A percentile compares a stretch with the other conserved stretches of the same genome.
Conservation (phyloP, 129 eudicot species). For the Gnaphalium uliginosum region DNA sequence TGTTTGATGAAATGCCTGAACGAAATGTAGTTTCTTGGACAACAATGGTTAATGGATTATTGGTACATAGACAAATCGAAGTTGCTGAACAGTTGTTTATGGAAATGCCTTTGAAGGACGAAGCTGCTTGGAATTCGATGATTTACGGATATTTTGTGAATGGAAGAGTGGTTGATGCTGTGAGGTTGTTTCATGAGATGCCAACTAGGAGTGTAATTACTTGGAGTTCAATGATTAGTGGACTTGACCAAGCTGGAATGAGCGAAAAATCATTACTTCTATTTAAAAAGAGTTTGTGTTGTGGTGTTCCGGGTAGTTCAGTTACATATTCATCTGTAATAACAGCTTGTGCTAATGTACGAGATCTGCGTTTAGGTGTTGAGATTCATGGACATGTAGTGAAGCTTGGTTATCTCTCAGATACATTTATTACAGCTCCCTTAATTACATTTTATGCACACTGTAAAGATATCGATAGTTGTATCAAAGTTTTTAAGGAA, state of each 20-base stretch:
- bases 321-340: conserved; percentile 56
- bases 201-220: conserved; percentile 62
- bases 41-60: conserved; percentile 61
- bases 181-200: conserved; percentile 60
- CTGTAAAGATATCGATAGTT: conserved; percentile 47
- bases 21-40: conserved; percentile 78
- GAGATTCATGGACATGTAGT: conserved; percentile 61
- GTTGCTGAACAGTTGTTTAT: conserved; percentile 54
- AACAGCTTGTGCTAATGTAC: conserved; percentile 59
- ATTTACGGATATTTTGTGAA: conserved; percentile 59
- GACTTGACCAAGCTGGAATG: conserved; percentile 76
- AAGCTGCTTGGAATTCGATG: conserved; percentile 81
- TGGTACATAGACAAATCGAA: conserved; percentile 42
- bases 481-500: conserved; percentile 52
- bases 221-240: conserved; percentile 85
- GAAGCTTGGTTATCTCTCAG: conserved; percentile 57
- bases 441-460: conserved; percentile 75
- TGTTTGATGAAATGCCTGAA: conserved; percentile 65
- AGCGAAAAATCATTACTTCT: conserved; percentile 53
- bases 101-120: conserved; percentile 67
- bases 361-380: conserved; percentile 37
- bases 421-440: conserved; percentile 57
- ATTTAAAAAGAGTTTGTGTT: conserved; percentile 49
- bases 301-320: conserved; percentile 48
- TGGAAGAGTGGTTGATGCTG: conserved; percentile 59